These are phyloP conservation scores for Drechslerella coelobrocha DNA, from an alignment of 2,329 filamentous ascomycete species.

Conservation along the genomic window DNA sequence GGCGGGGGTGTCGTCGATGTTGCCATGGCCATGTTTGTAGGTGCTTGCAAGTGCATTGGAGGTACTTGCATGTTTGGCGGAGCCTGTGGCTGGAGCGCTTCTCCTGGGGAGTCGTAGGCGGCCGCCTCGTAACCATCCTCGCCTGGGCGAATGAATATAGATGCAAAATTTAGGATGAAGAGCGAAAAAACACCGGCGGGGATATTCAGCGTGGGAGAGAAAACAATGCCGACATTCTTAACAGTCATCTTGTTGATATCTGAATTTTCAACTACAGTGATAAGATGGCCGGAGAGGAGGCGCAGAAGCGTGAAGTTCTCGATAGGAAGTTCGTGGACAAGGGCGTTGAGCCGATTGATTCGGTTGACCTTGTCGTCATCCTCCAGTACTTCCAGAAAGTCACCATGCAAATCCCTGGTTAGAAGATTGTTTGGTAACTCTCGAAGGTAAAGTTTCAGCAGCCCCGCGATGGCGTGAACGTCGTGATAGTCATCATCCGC, in stretches of 20 bases:
- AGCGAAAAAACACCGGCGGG: conserved; percentile 92
- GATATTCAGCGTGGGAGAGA: conserved; percentile 95
- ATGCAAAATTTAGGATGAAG: conserved; percentile 87
- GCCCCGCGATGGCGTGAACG: conserved; percentile 91
- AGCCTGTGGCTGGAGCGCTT: conserved; percentile 52
- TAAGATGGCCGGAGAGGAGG: conserved; percentile 85
- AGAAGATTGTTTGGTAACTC: conserved; percentile 91
- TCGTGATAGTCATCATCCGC: conserved; percentile 86
- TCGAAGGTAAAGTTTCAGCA: conserved; percentile 91
- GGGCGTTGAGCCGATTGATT: conserved; percentile 74
- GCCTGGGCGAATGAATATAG: conserved; percentile 78
- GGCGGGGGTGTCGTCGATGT: not conserved
- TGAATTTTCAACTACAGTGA: conserved; percentile 88
- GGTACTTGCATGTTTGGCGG: not conserved
- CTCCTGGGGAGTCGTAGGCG: conserved; percentile 40
- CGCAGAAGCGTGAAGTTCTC: conserved; percentile 82
- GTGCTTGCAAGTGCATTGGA: not conserved
- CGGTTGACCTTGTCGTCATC: conserved; percentile 77
- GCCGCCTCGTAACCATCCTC: conserved; percentile 65
- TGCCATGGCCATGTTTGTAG: not conserved
- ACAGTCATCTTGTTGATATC: conserved; percentile 98
- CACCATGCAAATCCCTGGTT: conserved; percentile 85
- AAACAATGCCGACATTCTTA: conserved; percentile 93
- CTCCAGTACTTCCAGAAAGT: conserved; percentile 86
- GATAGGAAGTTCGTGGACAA: conserved; percentile 79